These are phyloP conservation scores for Lasiodiplodia theobromae DNA, from an alignment of 2,329 filamentous ascomycete species.

Conservation along the genomic window DNA sequence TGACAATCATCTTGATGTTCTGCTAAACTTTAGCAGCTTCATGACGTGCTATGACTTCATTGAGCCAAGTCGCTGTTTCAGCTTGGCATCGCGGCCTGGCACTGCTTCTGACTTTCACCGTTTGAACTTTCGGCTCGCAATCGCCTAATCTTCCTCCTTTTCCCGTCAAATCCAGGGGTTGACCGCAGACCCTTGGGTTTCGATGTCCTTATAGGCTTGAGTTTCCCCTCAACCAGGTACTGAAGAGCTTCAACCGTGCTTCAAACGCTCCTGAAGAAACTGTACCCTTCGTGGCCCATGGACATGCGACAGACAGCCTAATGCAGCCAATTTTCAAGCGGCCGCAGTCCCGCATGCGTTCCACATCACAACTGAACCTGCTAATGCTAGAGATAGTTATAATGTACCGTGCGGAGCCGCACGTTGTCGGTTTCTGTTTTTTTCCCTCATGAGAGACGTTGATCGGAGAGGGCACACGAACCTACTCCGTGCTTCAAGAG, in stretches of 20 bases:
- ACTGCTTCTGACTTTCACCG: neutral
- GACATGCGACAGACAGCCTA: neutral
- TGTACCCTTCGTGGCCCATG: neutral
- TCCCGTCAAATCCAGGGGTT: neutral
- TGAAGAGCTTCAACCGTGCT: neutral
- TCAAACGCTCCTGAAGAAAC: neutral
- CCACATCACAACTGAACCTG: neutral
- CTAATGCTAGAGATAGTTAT: neutral
- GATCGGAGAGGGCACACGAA: too few relatives aligned
- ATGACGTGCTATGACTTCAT: neutral
- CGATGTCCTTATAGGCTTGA: neutral
- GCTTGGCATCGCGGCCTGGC: constrained; percentile 13
- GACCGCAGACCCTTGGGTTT: neutral
- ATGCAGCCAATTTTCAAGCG: neutral
- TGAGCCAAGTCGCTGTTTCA: constrained; percentile 1
- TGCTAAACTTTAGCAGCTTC: neutral
- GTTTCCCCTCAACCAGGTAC: neutral
- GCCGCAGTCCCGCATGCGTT: neutral
- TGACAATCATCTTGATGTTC: neutral
- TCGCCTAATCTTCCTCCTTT: constrained; percentile 17
- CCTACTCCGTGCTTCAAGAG: too few relatives aligned
- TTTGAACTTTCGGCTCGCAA: neutral
- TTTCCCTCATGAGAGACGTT: too few relatives aligned
- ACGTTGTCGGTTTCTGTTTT: too few relatives aligned
- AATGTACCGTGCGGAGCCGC: too few relatives aligned